Conservation (phyloP, 2,329 filamentous ascomycete species). For the Fusarium chlamydosporum region DNA sequence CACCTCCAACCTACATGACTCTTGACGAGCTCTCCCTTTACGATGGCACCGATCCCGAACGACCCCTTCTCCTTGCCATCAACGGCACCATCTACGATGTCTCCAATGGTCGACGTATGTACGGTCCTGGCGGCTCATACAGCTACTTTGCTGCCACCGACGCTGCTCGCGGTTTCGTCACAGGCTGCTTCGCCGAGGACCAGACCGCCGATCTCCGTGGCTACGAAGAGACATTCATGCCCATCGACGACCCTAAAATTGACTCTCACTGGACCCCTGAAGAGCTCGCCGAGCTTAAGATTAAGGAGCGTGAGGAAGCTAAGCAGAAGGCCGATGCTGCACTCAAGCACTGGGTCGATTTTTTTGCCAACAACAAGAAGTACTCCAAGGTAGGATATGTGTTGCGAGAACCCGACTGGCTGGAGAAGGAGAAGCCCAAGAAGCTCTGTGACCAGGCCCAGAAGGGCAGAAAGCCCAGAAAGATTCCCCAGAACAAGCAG, state of each 20-base stretch:
- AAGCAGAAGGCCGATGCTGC: conserved; percentile 74
- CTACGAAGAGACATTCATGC: conserved; percentile 86
- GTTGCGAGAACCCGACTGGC: conserved; percentile 71
- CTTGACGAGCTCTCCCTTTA: conserved; percentile 79
- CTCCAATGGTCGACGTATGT: conserved; percentile 74
- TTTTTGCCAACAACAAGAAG: conserved; percentile 84
- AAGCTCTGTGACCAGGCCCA: conserved; percentile 79
- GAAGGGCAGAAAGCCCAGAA: conserved; percentile 68
- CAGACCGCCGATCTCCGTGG: conserved; percentile 86
- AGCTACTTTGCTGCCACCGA: conserved; percentile 88
- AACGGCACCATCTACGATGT: conserved; percentile 92
- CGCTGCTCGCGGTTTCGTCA: conserved; percentile 89
- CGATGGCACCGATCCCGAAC: conserved; percentile 80
- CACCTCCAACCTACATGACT: conserved; percentile 77
- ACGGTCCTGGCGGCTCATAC: conserved; percentile 89
- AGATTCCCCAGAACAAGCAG: conserved; percentile 49
- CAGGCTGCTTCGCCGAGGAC: conserved; percentile 92
- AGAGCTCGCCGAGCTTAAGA: conserved; percentile 67
- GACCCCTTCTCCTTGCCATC: conserved; percentile 91
- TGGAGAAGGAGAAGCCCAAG: conserved; percentile 72
- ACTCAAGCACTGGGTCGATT: conserved; percentile 84
- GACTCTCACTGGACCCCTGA: conserved; percentile 70
- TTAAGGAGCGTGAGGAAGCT: conserved; percentile 76
- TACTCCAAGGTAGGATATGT: conserved; percentile 87
- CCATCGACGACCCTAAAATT: conserved; percentile 72